Evolutionary conservation across 1,139 yeast species (phyloP).

Genomic region (Geotrichum klebahnii): DNA sequence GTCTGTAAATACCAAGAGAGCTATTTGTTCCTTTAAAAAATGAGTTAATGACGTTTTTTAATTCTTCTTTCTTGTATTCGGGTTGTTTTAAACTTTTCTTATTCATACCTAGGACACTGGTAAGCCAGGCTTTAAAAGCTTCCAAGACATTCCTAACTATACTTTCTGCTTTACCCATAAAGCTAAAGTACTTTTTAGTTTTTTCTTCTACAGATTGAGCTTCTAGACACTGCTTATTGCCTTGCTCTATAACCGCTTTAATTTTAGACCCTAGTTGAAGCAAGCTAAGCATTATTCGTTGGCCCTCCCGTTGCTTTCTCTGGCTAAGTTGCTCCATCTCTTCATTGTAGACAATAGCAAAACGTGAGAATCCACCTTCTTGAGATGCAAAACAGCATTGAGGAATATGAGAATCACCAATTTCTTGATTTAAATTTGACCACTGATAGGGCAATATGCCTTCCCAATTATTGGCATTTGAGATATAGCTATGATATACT

Average conservation of each 20-base stretch:
- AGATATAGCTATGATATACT: conserved; percentile 2
- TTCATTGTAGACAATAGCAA: not conserved
- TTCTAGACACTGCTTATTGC: not conserved
- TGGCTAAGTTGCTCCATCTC: not conserved
- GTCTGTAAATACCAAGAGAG: too few relatives aligned
- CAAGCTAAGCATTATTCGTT: not conserved
- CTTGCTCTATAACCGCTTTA: not conserved
- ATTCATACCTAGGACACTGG: too few relatives aligned
- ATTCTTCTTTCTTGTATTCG: too few relatives aligned
- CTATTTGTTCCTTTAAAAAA: too few relatives aligned
- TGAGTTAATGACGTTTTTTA: too few relatives aligned
- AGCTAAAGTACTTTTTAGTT: not conserved
- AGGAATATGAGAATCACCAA: not conserved
- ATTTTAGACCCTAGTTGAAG: not conserved
- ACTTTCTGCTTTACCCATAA: not conserved
- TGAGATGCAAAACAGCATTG: not conserved
- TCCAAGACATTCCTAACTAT: not conserved
- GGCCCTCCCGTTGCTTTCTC: not conserved
- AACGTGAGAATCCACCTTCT: not conserved
- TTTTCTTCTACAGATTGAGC: not conserved
- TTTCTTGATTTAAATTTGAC: not conserved
- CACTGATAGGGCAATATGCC: conserved; percentile 10
- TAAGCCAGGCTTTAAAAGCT: not conserved
- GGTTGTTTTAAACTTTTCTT: too few relatives aligned
- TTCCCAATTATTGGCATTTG: conserved; percentile 5